Conservation (phyloP, 2,329 filamentous ascomycete genomes). For the Neurospora sp. region DNA sequence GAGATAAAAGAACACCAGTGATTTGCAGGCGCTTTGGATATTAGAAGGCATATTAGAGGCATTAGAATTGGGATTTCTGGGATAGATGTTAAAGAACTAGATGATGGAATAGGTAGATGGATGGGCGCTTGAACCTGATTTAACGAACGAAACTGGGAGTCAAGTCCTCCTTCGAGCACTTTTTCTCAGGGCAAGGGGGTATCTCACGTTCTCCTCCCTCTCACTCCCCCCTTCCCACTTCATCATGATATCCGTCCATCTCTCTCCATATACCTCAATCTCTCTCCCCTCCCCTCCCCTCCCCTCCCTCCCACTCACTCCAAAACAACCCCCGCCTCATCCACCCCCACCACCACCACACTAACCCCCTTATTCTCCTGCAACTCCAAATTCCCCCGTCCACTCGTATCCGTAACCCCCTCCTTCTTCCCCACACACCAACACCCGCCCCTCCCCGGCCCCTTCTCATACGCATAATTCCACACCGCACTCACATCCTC, state of each 20-base stretch:
- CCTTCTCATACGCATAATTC: neutral
- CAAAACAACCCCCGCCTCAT: neutral
- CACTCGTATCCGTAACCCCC: neutral
- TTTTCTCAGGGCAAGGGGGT: neutral
- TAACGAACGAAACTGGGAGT: neutral
- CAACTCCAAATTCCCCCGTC: neutral
- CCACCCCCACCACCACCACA: neutral
- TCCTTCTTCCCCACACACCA: neutral
- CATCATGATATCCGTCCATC: neutral
- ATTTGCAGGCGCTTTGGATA: neutral
- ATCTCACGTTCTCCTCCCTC: neutral
- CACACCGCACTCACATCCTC: neutral
- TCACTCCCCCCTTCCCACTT: neutral
- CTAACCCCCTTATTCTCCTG: neutral
- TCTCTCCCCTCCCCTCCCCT: neutral
- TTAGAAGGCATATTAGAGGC: neutral
- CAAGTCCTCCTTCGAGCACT: neutral
- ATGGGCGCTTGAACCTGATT: neutral
- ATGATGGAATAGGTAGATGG: neutral
- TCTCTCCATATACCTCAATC: too few species aligned
- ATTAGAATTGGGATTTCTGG: neutral
- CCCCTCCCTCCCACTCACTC: neutral
- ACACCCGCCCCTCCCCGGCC: neutral
- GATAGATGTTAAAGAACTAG: neutral
- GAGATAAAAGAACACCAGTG: neutral